These are phyloP conservation scores for Colletotrichum sp. DNA, from an alignment of 2,329 filamentous ascomycete species.

Conservation along the genomic window DNA sequence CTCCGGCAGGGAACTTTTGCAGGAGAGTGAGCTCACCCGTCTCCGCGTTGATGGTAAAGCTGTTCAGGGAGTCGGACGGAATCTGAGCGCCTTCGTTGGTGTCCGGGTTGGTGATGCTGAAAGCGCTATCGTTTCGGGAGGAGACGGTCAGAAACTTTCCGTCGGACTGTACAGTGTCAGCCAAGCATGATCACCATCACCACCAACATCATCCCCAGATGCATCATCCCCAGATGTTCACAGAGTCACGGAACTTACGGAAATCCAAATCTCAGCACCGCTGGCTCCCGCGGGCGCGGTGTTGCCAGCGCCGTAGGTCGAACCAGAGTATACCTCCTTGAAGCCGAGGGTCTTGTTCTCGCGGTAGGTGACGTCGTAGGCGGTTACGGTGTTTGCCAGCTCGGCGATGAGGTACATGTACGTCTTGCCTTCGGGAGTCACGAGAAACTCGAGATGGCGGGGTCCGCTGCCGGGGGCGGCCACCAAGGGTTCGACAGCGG, in stretches of 20 bases:
- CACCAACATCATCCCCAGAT: neutral
- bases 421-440: constrained; percentile 43
- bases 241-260: constrained; percentile 52
- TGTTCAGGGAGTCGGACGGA: constrained; percentile 68
- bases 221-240: neutral
- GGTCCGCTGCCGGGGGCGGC: constrained; percentile 63
- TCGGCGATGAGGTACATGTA: constrained; percentile 69
- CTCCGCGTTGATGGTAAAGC: constrained; percentile 57
- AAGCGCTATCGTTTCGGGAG: constrained; percentile 66
- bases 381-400: constrained; percentile 60
- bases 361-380: constrained; percentile 61
- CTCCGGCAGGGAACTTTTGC: constrained; percentile 67
- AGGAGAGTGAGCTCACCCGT: constrained; percentile 62
- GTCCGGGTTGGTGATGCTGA: constrained; percentile 53
- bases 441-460: constrained; percentile 66
- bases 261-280: constrained; percentile 62
- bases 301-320: constrained; percentile 50
- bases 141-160: constrained; percentile 69
- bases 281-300: constrained; percentile 44
- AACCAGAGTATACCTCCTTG: constrained; percentile 49
- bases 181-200: neutral
- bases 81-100: constrained; percentile 36
- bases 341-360: constrained; percentile 46
- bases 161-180: constrained; percentile 51
- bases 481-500: constrained; percentile 42